A percentile compares a stretch with the other conserved stretches of the same genome.
Evolutionary conservation across 768 basidiomycete genomes (phyloP).

Genomic region (Dacryopinax primogenitus): DNA sequence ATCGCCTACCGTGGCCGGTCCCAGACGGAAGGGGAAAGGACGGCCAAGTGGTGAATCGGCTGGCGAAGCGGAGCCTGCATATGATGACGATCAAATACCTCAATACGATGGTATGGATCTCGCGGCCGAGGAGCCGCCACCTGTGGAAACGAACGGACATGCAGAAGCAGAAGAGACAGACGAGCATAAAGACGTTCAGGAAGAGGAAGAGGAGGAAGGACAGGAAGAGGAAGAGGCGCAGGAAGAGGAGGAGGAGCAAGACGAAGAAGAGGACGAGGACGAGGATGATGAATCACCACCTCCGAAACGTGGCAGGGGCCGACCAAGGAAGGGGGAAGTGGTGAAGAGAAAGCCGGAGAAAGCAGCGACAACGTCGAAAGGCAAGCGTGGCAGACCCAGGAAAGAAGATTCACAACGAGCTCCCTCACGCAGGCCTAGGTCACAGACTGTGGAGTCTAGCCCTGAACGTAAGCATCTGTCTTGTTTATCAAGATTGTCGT

Average conservation of each 20-base stretch:
- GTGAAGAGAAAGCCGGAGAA: slow-evolving; percentile 8
- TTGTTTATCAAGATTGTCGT: slow-evolving; percentile 7
- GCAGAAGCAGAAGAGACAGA: slow-evolving; percentile 15
- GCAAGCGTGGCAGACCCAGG: not conserved
- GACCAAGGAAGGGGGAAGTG: slow-evolving; percentile 2
- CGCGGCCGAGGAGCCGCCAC: not conserved
- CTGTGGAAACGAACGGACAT: slow-evolving; percentile 5
- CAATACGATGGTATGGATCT: slow-evolving; percentile 12
- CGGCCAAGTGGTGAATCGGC: not conserved
- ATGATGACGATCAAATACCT: not conserved
- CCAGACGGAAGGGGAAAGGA: not conserved
- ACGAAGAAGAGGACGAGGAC: not conserved
- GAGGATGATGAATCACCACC: not conserved
- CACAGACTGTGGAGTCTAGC: too few species aligned
- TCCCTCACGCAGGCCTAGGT: too few species aligned
- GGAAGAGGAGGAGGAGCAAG: slow-evolving; percentile 15
- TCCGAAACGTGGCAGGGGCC: not conserved
- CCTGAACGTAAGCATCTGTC: too few species aligned
- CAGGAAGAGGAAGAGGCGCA: slow-evolving; percentile 15
- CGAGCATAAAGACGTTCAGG: slow-evolving; percentile 15
- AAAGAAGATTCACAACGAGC: too few species aligned
- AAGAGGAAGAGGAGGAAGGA: slow-evolving; percentile 15
- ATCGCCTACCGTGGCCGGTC: not conserved
- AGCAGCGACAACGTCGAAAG: not conserved
- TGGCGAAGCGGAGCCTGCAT: not conserved